Evolutionary conservation across 2,329 filamentous ascomycete genomes (phyloP).

Genomic region (Berkeleyomyces rouxiae): DNA sequence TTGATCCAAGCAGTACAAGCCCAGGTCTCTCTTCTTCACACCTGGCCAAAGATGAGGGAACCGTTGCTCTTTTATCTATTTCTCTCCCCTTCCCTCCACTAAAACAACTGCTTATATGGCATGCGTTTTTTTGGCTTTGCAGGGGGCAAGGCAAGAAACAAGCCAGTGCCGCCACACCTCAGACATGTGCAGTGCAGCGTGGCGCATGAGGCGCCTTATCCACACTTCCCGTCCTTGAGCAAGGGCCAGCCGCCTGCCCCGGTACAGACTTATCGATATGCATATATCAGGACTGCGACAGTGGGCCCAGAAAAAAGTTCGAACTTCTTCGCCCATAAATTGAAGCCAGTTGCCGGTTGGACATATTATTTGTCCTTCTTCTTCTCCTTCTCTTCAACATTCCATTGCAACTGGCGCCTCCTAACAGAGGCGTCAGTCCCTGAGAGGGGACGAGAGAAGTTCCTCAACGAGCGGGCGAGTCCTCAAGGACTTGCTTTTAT

Average conservation of each 20-base stretch:
- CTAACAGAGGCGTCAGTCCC: background rate
- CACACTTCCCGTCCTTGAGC: too few relatives aligned
- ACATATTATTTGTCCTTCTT: background rate
- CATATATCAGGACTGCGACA: background rate
- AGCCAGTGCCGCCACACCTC: background rate
- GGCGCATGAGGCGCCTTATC: background rate
- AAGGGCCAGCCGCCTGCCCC: background rate
- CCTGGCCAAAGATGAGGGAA: background rate
- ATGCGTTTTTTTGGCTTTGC: background rate
- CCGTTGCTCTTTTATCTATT: slow-evolving; percentile 4
- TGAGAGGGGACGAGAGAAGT: background rate
- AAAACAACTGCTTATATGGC: background rate
- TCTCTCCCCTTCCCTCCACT: background rate
- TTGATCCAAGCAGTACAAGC: background rate
- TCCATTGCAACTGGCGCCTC: background rate
- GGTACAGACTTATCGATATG: slow-evolving; percentile 5
- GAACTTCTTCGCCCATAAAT: background rate
- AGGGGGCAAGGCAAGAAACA: background rate
- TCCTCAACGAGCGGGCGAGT: background rate
- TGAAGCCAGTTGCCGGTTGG: background rate
- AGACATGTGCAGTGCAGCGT: background rate
- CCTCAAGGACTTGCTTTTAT: background rate
- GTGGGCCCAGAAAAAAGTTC: background rate
- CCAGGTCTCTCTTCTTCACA: background rate
- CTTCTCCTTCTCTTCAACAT: background rate